Evolutionary conservation across 768 basidiomycete genomes (phyloP).

Genomic region (Xerocomus potaroensis): DNA sequence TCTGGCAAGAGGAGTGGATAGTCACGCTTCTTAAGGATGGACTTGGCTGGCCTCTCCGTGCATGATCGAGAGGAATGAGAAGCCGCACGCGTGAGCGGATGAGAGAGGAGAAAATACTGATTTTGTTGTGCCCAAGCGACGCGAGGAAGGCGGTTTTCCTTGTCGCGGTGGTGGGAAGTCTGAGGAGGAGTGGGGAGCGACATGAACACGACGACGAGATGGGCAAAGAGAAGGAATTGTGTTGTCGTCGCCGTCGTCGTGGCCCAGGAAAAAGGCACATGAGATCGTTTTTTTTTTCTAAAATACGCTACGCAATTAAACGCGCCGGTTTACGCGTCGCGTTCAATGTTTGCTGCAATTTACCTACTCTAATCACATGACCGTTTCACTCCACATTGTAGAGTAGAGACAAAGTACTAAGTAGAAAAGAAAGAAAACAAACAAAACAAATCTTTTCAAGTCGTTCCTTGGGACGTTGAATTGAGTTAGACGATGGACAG

Average conservation of each 20-base stretch:
- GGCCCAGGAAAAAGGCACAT: conserved; percentile 4
- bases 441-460: no score
- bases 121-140: conserved; percentile 54
- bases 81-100: conserved; percentile 23
- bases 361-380: conserved; percentile 16
- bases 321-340: conserved; percentile 41
- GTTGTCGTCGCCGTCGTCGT: no score
- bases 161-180: conserved; percentile 54
- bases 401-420: no score
- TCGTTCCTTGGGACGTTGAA: no score
- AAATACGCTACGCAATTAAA: conserved; percentile 31
- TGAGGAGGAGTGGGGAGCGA: conserved; percentile 63
- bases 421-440: no score
- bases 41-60: conserved; percentile 48
- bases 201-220: conserved; percentile 18
- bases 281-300: no score
- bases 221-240: conserved; percentile 8
- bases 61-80: conserved; percentile 32
- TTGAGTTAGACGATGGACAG: no score
- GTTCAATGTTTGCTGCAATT: conserved; percentile 30
- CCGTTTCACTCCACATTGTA: no score
- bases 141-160: conserved; percentile 42
- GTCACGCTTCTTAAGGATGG: conserved; percentile 61
- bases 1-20: conserved; percentile 36
- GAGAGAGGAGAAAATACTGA: conserved; percentile 41